Percentiles rank a stretch among this genome's conserved stretches.
These are phyloP conservation scores for Tetradesmus obliquus DNA, from an alignment of 139 green algal species.

Conservation along the genomic window DNA sequence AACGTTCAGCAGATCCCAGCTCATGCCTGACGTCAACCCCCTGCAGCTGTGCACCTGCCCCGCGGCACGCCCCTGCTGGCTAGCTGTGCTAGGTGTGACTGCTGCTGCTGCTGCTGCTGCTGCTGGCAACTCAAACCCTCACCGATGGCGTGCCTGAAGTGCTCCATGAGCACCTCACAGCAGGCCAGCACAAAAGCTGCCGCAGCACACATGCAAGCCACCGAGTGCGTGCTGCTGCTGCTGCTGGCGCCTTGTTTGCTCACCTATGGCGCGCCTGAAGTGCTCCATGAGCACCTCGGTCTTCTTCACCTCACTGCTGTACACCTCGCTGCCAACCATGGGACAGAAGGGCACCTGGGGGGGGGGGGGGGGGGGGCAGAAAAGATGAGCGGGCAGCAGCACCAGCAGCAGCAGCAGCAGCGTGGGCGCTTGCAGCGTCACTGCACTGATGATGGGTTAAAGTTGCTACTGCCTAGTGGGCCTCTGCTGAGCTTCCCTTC, in stretches of 20 bases:
- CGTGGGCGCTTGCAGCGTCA: too few relatives aligned
- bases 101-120: too few relatives aligned
- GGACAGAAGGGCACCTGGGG: slow-evolving; percentile 96
- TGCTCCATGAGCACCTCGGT: slow-evolving; percentile 99
- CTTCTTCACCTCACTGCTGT: slow-evolving; percentile 99
- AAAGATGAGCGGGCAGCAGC: too few relatives aligned
- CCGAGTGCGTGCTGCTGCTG: neutral
- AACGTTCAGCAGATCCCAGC: too few relatives aligned
- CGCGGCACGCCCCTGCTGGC: too few relatives aligned
- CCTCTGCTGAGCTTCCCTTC: too few relatives aligned
- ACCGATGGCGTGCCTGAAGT: slow-evolving; percentile 85
- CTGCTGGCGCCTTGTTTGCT: neutral
- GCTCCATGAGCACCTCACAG: slow-evolving; percentile 97
- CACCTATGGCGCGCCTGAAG: slow-evolving; percentile 97
- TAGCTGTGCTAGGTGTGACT: too few relatives aligned
- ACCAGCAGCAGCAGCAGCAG: too few relatives aligned
- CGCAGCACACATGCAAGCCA: neutral
- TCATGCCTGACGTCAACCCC: too few relatives aligned
- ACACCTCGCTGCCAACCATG: slow-evolving; percentile 99
- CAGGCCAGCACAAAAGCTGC: neutral
- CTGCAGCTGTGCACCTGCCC: too few relatives aligned
- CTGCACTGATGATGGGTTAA: too few relatives aligned
- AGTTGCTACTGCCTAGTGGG: too few relatives aligned
- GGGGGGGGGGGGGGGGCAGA: slow-evolving; percentile 26
- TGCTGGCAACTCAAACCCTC: neutral